Conservation (phyloP, 768 basidiomycete genomes). For the Pisolithus marmoratus region DNA sequence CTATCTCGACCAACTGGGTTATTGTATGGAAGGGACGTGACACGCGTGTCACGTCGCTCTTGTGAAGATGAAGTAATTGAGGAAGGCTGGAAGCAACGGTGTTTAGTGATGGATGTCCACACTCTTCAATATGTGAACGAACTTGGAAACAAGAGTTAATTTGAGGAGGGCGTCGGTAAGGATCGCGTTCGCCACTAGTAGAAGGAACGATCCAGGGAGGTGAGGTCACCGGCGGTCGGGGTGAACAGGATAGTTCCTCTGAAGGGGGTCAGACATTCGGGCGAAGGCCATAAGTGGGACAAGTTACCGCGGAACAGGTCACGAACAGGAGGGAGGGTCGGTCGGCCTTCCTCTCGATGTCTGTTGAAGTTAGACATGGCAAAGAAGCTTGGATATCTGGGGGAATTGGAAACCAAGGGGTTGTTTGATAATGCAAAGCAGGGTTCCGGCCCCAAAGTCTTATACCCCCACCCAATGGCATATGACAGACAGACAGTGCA, state of each 20-base stretch:
- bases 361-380: conserved; percentile 25
- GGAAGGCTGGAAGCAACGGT: conserved; percentile 14
- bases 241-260: conserved; percentile 46
- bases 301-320: conserved; percentile 57
- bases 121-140: background rate
- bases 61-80: conserved; percentile 15
- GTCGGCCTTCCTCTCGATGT: conserved; percentile 32
- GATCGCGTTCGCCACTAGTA: conserved; percentile 29
- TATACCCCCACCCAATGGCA: background rate
- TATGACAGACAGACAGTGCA: background rate
- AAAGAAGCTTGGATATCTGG: conserved; percentile 18
- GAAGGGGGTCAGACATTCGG: background rate
- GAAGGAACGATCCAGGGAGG: conserved; percentile 41
- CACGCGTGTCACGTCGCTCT: conserved; percentile 22
- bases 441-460: background rate
- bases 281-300: background rate
- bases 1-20: conserved; percentile 11
- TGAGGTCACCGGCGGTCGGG: conserved; percentile 33
- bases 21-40: conserved; percentile 7
- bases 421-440: conserved; percentile 2
- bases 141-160: conserved; percentile 27
- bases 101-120: conserved; percentile 1
- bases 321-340: conserved; percentile 67
- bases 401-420: conserved; percentile 4
- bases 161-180: conserved; percentile 20